Evolutionary conservation across 495 filamentous ascomycete species (phyloP).

Genomic region (Penicillium nucicola): DNA sequence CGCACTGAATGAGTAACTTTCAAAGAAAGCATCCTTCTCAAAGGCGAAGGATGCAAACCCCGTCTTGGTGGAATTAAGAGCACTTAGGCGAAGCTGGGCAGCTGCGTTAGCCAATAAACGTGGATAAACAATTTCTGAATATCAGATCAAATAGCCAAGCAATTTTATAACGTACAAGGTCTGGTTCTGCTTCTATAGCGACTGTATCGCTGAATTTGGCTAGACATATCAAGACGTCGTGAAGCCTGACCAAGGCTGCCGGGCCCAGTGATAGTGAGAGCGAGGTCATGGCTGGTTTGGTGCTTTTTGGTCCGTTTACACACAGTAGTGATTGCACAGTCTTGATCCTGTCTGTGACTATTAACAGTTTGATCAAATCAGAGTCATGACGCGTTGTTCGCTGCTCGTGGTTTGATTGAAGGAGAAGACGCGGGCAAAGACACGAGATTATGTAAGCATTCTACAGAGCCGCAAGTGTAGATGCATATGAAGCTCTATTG

Average conservation of each 20-base stretch:
- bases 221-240: conserved; percentile 83
- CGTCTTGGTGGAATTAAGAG: conserved; percentile 89
- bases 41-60: conserved; percentile 84
- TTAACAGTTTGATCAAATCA: not conserved
- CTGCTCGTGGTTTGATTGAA: not conserved
- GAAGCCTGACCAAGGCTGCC: conserved; percentile 66
- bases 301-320: not conserved
- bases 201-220: conserved; percentile 91
- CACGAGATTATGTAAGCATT: not conserved
- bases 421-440: conserved; percentile 1
- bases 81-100: conserved; percentile 69
- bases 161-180: conserved; percentile 53
- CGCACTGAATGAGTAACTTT: conserved; percentile 54
- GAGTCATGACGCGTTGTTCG: not conserved
- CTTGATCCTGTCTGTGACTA: not conserved
- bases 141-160: not conserved
- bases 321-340: not conserved
- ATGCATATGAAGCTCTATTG: no score
- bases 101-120: conserved; percentile 2
- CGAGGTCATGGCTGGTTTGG: conserved; percentile 53
- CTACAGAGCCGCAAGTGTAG: not conserved
- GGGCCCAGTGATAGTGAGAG: conserved; percentile 77
- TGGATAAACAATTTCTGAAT: not conserved
- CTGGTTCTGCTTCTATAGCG: conserved; percentile 74
- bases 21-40: conserved; percentile 73